Percentiles rank a stretch among this genome's conserved stretches.
phyloP scores from a whole-genome alignment of 352 stramenopile species.

The Phytophthora fragariae region DNA sequence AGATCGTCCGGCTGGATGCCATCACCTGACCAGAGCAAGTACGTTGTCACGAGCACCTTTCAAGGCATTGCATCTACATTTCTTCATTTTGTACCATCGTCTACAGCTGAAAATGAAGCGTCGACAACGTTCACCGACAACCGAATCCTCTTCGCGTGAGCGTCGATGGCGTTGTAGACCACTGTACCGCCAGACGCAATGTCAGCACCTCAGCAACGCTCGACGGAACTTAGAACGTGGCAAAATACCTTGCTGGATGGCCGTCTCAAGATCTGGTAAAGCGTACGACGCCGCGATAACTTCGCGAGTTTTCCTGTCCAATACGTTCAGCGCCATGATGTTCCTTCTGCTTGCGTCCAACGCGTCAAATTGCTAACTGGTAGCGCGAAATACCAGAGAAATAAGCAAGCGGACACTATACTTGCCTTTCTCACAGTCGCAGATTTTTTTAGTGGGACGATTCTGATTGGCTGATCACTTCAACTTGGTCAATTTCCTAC shows the following conservation, averaged over 20 bases:
- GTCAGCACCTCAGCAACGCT: background rate
- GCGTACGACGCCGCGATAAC: constrained; percentile 67
- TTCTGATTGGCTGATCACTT: constrained; percentile 1
- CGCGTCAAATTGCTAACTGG: constrained; percentile 20
- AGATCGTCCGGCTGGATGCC: constrained; percentile 66
- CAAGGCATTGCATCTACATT: background rate
- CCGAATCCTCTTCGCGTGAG: constrained; percentile 54
- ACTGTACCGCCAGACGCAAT: constrained; percentile 36
- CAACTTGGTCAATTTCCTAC: constrained; percentile 2
- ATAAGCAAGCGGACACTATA: background rate
- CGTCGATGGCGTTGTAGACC: constrained; percentile 82
- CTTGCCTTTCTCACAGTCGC: constrained; percentile 37
- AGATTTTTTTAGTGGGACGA: background rate
- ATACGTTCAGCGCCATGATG: constrained; percentile 32
- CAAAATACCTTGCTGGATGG: constrained; percentile 71
- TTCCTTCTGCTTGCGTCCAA: constrained; percentile 13
- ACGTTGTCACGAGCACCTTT: background rate
- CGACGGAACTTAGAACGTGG: background rate
- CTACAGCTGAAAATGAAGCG: constrained; percentile 63
- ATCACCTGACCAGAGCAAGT: constrained; percentile 47
- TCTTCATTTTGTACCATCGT: constrained; percentile 63
- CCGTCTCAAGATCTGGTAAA: constrained; percentile 62
- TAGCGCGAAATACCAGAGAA: background rate
- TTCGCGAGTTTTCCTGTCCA: constrained; percentile 51
- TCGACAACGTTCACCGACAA: constrained; percentile 52